These are phyloP conservation scores for Pisolithus thermaeus DNA, from an alignment of 1,284 basidiomycete species.

Conservation along the genomic window DNA sequence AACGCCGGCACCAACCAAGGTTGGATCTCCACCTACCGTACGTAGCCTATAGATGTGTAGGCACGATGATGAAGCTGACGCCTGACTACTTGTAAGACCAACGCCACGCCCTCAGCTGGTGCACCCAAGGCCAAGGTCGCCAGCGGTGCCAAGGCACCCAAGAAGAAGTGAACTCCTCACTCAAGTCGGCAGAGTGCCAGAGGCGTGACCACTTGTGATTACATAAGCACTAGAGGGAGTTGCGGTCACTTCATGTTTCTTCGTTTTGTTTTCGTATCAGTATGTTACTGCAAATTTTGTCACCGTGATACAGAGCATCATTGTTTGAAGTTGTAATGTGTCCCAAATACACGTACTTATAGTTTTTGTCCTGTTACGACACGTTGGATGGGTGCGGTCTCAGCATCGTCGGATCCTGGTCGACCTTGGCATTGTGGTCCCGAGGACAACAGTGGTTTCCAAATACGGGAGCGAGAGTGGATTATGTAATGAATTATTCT, in stretches of 20 bases:
- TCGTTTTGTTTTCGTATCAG: background rate
- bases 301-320: background rate
- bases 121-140: conserved; percentile 24
- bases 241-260: background rate
- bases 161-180: conserved; percentile 15
- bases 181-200: background rate
- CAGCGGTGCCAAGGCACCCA: conserved; percentile 17
- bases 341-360: background rate
- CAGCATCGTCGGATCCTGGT: too few relatives aligned
- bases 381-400: too few relatives aligned
- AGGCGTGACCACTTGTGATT: background rate
- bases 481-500: too few relatives aligned
- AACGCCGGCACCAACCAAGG: conserved; percentile 7
- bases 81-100: conserved; percentile 15
- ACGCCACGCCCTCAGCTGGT: conserved; percentile 18
- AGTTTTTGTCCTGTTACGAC: background rate
- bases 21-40: conserved; percentile 17
- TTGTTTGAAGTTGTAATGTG: background rate
- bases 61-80: background rate
- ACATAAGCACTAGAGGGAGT: background rate
- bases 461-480: too few relatives aligned
- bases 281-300: background rate
- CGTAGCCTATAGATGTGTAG: background rate
- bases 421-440: too few relatives aligned
- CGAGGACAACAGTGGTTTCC: too few relatives aligned